Base-by-base conservation (phyloP, 2,329 filamentous ascomycete species). In the Alternaria brassicae region DNA sequence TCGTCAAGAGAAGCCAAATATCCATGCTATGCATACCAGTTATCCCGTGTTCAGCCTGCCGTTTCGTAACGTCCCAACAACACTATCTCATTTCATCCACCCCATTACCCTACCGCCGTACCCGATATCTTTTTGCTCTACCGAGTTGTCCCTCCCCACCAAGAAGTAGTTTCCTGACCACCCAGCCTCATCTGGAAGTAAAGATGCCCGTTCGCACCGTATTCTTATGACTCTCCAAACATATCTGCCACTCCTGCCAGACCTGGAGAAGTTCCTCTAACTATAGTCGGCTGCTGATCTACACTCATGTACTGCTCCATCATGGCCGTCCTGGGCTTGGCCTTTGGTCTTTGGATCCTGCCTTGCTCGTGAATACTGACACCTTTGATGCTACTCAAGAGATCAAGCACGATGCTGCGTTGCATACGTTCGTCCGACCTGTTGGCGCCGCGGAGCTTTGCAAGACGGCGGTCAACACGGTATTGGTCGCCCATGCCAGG, bases 291-390 rank as follows among this genome's bases (percentile, higher is more conserved):
- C 19, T 69, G 63, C 61, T 77, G 71, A 53, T 82, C 79, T 3
- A 81, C 78, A 30, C 75, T 77, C 74, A 77, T 77, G 44, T 81
- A 82, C 66, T 78, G 72, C 58, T 79, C 75, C 65, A 78, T 68
- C 48, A 79, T 70, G 2, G 64, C 69, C 0, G 60, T 68, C 62
- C 73, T 75, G 63, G 72, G 74, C 56, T 73, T 74, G 17, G 72
- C 66, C 50, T 63, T 66, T 28, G 62, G 48, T 42, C 79, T 77
- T 42, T 83, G 78, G 23, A 99, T 88, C 77, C 92, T 95, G 25
- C 95, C 95, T 82, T 95, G 91, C 79, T 99, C 95, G 7, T 93
- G 91, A 56, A 99, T 91, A 69, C 93, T 94, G 6, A 98, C 89
- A 0, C 95, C 95, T 67, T 96, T 89, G 6, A 99, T 84, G 41